Conservation (phyloP, 805 yeast genomes). For the Starmerella riodocensis region DNA sequence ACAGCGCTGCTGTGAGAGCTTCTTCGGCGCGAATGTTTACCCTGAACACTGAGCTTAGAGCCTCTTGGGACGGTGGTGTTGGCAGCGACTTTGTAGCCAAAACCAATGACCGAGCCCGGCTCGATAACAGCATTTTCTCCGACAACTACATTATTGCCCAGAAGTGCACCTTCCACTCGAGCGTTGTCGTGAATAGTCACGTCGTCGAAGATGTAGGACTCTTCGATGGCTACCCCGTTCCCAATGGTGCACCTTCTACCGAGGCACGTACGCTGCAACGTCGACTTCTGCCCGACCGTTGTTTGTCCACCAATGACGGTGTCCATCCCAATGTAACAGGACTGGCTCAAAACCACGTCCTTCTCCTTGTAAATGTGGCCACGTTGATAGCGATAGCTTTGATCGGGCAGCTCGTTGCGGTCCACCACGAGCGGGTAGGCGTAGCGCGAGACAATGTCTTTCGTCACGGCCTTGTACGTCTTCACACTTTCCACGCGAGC, state of each 20-base stretch:
- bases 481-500: slow-evolving; percentile 93
- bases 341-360: slow-evolving; percentile 79
- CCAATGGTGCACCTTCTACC: slow-evolving; percentile 85
- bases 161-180: slow-evolving; percentile 46
- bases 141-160: slow-evolving; percentile 53
- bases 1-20: slow-evolving; percentile 22
- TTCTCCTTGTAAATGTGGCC: slow-evolving; percentile 83
- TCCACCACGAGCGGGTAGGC: slow-evolving; percentile 87
- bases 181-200: slow-evolving; percentile 56
- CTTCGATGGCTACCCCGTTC: slow-evolving; percentile 50
- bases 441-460: slow-evolving; percentile 84
- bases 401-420: slow-evolving; percentile 46
- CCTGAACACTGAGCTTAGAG: slow-evolving; percentile 7
- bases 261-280: slow-evolving; percentile 55
- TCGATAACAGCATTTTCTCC: slow-evolving; percentile 39
- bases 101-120: slow-evolving; percentile 72
- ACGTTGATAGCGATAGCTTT: slow-evolving; percentile 64
- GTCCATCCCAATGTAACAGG: slow-evolving; percentile 63
- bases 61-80: slow-evolving; percentile 28
- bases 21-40: slow-evolving; percentile 1
- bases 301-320: slow-evolving; percentile 75
- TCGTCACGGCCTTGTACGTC: slow-evolving; percentile 81
- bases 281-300: slow-evolving; percentile 60
- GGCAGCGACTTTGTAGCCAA: slow-evolving; percentile 51
- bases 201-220: slow-evolving; percentile 82